These are phyloP conservation scores for Coemansia sp. DNA, from an alignment of 192 early-diverging fungal species.

Conservation along the genomic window DNA sequence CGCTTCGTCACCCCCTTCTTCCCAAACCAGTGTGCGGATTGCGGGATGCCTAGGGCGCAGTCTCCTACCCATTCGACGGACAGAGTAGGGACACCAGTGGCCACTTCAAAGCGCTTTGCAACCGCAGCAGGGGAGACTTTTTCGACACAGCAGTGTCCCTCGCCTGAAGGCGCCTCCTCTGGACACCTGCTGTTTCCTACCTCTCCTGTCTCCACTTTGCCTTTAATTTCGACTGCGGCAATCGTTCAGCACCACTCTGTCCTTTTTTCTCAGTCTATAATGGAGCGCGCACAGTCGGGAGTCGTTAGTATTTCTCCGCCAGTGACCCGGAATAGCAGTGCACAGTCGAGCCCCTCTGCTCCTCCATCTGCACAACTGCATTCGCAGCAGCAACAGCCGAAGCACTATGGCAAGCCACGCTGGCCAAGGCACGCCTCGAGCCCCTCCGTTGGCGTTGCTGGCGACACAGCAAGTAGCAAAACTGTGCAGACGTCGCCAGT, in stretches of 20 bases:
- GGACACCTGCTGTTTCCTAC: neutral
- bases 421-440: slow-evolving; percentile 9
- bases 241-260: neutral
- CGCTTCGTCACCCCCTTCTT: neutral
- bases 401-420: slow-evolving; percentile 13
- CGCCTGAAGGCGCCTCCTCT: slow-evolving; percentile 7
- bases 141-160: slow-evolving; percentile 3
- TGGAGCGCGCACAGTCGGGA: slow-evolving; percentile 15
- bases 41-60: slow-evolving; percentile 7
- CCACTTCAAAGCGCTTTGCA: neutral
- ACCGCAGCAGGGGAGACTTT: slow-evolving; percentile 9
- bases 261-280: slow-evolving; percentile 3
- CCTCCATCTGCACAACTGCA: slow-evolving; percentile 10
- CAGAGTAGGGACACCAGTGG: slow-evolving; percentile 2
- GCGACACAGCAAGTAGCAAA: neutral
- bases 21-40: neutral
- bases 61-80: neutral
- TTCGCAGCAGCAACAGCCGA: slow-evolving; percentile 21
- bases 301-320: slow-evolving; percentile 27
- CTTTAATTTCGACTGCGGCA: slow-evolving; percentile 7
- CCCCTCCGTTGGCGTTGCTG: neutral
- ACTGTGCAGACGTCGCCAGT: neutral
- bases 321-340: slow-evolving; percentile 32
- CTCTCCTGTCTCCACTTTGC: slow-evolving; percentile 4
- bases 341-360: slow-evolving; percentile 33